Conservation (phyloP, 495 filamentous ascomycete species). For the Trichoderma gamsii region DNA sequence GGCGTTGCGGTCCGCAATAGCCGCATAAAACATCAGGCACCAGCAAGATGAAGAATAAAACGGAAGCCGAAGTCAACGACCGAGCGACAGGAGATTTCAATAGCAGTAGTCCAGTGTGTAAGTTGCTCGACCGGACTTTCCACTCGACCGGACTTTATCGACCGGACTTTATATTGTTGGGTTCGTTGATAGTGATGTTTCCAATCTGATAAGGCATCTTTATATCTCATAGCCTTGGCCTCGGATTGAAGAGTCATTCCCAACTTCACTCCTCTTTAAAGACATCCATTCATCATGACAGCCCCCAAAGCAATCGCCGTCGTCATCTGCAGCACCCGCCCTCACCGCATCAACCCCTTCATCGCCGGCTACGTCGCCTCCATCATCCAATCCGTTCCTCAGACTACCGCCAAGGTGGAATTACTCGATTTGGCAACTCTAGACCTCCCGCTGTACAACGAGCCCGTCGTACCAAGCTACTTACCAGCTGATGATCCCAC, state of each 20-base stretch:
- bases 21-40: background rate
- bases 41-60: background rate
- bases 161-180: too few species aligned
- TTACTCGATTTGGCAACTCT: constrained; percentile 37
- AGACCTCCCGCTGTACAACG: constrained; percentile 44
- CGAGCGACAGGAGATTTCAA: background rate
- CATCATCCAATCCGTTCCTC: constrained; percentile 12
- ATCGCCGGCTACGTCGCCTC: constrained; percentile 15
- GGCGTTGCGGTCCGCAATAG: constrained; percentile 5
- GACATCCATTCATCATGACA: background rate
- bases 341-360: constrained; percentile 17
- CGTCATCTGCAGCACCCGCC: constrained; percentile 19
- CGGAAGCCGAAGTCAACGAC: background rate
- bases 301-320: constrained; percentile 17
- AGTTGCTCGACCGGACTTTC: too few species aligned
- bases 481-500: constrained; percentile 26
- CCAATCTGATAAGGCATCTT: too few species aligned
- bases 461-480: constrained; percentile 38
- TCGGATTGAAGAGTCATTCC: background rate
- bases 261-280: background rate
- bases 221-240: background rate
- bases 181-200: too few species aligned
- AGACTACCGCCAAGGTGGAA: constrained; percentile 16
- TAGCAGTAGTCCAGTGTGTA: too few species aligned
- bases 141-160: too few species aligned